Base-by-base conservation (phyloP, 495 filamentous ascomycete species). In the Xylaria flabelliformis region DNA sequence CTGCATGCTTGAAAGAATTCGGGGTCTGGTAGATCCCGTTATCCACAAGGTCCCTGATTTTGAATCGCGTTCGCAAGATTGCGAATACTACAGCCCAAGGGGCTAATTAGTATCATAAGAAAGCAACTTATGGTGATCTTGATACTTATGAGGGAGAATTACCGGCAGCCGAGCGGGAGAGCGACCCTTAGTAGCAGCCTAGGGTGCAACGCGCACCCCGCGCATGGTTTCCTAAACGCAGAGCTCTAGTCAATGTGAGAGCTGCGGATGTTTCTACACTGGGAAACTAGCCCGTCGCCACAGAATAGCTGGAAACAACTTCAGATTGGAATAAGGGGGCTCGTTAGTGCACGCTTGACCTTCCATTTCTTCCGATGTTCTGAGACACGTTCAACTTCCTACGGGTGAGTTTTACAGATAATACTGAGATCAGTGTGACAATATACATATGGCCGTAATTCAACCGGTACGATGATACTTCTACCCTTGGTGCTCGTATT, bases 81-180 rank as follows among this genome's bases (percentile, higher is more conserved):
- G 21, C 13, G 26, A 32, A 56, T 32, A 56, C 3, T 29, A 21
- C 32, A 39, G 32, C 34, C 5, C 58, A 10, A 36, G 12, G 34
- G 58, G 58, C 58, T 61, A 61, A 61, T 61, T 61, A 61, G 58
- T 61, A 39, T 39, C 17, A 61, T 34, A 61, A 36, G 34, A 39
- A 39, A 39, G 58, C 32, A 21, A 32, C 58, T 29, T 61, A 61
- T 36, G 32, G 21, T 61, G 12, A 39, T 61, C 58, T 61, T 39
- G 34, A 61, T 61, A 61, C 19, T 61, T 58, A 2, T 15, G 12
- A 10, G 10, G 39, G 32, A 39, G 4, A 39, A 36, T 10, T 61
- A 39, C 53, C 53, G 53, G 53, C 24, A 56, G 10, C 12, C 12
- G 34, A 10, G 34, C 58, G 58, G 58, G 58, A 61, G 34, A 61